phyloP scores from a whole-genome alignment of 1,284 basidiomycete species.

The Meripilus lineatus region DNA sequence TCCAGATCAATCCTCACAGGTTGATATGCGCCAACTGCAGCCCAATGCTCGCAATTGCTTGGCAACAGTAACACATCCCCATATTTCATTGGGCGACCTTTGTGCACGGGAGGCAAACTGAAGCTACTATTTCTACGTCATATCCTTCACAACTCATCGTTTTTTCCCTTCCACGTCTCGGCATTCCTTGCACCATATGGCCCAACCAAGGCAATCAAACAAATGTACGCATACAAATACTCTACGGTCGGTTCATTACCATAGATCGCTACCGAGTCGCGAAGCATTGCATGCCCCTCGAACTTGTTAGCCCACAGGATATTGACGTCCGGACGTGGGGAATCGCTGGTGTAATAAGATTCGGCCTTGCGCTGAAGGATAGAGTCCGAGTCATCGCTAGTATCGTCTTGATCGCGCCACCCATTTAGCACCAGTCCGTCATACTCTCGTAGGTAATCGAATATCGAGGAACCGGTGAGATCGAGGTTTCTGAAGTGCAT shows the following conservation, averaged over 20 bases:
- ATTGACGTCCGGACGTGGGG: neutral
- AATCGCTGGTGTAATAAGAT: neutral
- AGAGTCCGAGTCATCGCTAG: neutral
- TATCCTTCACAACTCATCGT: too few species aligned
- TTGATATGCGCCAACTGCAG: too few species aligned
- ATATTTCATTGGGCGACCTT: too few species aligned
- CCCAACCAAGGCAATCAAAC: neutral
- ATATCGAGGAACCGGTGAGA: too few species aligned
- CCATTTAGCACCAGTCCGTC: neutral
- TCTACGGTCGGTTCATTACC: constrained; percentile 1
- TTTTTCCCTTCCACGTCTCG: too few species aligned
- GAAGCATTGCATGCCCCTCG: neutral
- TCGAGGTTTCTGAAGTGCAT: too few species aligned
- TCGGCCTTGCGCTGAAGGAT: neutral
- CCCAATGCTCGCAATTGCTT: too few species aligned
- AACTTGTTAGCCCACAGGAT: neutral
- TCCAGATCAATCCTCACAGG: too few species aligned
- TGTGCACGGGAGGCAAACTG: too few species aligned
- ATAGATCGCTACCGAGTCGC: neutral
- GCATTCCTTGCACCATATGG: neutral
- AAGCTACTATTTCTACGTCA: too few species aligned
- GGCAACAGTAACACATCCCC: too few species aligned
- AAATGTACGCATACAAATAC: constrained; percentile 1
- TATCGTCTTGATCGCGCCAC: neutral
- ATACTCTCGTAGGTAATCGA: neutral